These are phyloP conservation scores for Xylaria longipes DNA, from an alignment of 495 filamentous ascomycete species.

Conservation along the genomic window DNA sequence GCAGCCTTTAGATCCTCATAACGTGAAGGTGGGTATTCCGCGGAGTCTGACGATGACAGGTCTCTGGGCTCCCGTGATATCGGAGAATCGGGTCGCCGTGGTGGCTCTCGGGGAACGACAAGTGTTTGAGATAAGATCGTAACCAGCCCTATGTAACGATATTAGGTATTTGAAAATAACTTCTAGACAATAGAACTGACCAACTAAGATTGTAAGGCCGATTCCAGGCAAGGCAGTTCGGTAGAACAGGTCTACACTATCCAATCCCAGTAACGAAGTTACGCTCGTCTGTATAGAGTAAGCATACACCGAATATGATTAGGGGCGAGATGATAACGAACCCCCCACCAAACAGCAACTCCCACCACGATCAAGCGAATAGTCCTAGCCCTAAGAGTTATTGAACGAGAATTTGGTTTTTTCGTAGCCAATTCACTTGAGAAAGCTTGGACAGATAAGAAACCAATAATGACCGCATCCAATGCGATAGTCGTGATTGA, in stretches of 20 bases:
- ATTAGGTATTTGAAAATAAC: conserved; percentile 18
- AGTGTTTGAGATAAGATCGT: conserved; percentile 42
- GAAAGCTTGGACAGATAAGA: conserved; percentile 47
- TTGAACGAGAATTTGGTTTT: conserved; percentile 29
- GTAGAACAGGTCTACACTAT: conserved; percentile 45
- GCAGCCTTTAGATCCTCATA: conserved; percentile 54
- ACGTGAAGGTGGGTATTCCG: conserved; percentile 50
- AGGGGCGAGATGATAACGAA: conserved; percentile 34
- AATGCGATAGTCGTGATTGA: conserved; percentile 50
- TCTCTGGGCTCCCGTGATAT: conserved; percentile 40
- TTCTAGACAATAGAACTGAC: conserved; percentile 39
- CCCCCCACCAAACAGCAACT: conserved; percentile 56
- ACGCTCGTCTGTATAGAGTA: conserved; percentile 52
- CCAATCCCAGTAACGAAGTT: conserved; percentile 53
- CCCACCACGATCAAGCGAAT: conserved; percentile 51
- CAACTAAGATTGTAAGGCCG: conserved; percentile 55
- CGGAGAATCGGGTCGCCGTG: conserved; percentile 37
- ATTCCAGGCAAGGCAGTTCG: conserved; percentile 57
- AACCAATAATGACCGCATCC: conserved; percentile 52
- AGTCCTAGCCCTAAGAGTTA: conserved; percentile 40
- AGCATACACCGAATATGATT: conserved; percentile 29
- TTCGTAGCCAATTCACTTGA: conserved; percentile 37
- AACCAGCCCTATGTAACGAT: conserved; percentile 41
- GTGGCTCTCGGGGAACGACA: conserved; percentile 32
- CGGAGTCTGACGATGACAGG: conserved; percentile 50